A percentile compares a stretch with the other conserved stretches of the same genome.
These are phyloP conservation scores for Rhodosporidiobolus odoratus DNA, from an alignment of 768 basidiomycete species.

Conservation along the genomic window DNA sequence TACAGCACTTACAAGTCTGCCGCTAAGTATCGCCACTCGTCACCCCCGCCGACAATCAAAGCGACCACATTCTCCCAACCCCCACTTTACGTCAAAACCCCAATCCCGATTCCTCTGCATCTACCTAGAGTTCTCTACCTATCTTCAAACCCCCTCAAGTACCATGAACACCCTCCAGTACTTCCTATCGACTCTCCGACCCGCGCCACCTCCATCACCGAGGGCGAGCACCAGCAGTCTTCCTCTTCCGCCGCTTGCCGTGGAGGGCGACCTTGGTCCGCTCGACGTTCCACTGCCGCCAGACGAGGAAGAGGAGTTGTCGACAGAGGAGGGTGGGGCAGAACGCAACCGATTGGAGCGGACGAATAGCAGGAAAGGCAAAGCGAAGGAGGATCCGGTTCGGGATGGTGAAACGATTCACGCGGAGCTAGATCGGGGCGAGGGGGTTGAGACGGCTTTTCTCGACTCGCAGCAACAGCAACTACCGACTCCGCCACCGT, in stretches of 20 bases:
- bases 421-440: neutral
- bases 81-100: no score
- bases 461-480: slow-evolving; percentile 1
- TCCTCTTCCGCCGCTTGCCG: neutral
- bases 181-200: slow-evolving; percentile 27
- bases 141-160: no score
- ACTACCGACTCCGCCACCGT: neutral
- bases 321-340: neutral
- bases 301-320: neutral
- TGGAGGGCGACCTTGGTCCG: neutral
- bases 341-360: neutral
- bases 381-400: slow-evolving; percentile 1
- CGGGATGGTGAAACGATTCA: slow-evolving; percentile 2
- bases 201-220: slow-evolving; percentile 20
- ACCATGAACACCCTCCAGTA: slow-evolving; percentile 32
- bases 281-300: neutral
- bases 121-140: no score
- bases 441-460: neutral
- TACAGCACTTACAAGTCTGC: no score
- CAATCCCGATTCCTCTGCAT: no score
- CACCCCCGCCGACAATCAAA: no score
- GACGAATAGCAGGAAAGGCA: slow-evolving; percentile 9
- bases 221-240: slow-evolving; percentile 12
- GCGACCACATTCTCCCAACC: no score
- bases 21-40: no score